Evolutionary conservation across 129 eudicot species (phyloP), one percentile per base, ranked within the genome.

Genomic region (Pulicaria dysenterica): DNA sequence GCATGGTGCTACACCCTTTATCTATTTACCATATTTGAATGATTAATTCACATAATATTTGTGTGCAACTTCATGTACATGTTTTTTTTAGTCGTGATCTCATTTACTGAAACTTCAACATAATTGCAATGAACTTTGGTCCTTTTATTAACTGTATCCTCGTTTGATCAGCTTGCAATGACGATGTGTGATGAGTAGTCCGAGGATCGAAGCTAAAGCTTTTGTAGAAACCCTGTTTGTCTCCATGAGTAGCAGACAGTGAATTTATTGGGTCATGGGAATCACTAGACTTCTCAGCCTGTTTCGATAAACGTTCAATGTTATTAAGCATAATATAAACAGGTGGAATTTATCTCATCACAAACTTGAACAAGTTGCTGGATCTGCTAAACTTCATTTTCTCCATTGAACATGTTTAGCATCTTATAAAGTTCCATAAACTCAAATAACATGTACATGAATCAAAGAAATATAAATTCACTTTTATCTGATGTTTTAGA

Each of bases 91-190:
- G 9, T 40, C 10, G 2, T 15, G 13, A 5, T 37, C 24, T 47
- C 8, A 8, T 16, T 62, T 34, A 15, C 13, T 43, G n/a, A 60
- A 31, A 50, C 3, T 41, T 9, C 9, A 6, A 47, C 19, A 14
- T 53, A n/a, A 31, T 19, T 45, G 63, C 64, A 67, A 14, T 14
- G 47, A 39, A 7, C 8, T 14, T 38, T 4, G 11, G 67, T 60
- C 5, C 40, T 6, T 60, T 38, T 7, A 58, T 61, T 7, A 61
- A 39, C 7, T 3, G 34, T 61, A 61, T 61, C 12, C 34, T 61
- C 40, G 67, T 40, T 61, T 61, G 67, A 61, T 61, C 67, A 61
- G 67, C 67, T 61, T 61, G 67, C 67, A 61, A 61, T 39, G 67
- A 40, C 14, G 67, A 40, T 61, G 67, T 61, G 67, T 61, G 67